A percentile compares a stretch with the other conserved stretches of the same genome.
Evolutionary conservation across 768 basidiomycete species (phyloP).

Genomic region (Roridomyces roridus): DNA sequence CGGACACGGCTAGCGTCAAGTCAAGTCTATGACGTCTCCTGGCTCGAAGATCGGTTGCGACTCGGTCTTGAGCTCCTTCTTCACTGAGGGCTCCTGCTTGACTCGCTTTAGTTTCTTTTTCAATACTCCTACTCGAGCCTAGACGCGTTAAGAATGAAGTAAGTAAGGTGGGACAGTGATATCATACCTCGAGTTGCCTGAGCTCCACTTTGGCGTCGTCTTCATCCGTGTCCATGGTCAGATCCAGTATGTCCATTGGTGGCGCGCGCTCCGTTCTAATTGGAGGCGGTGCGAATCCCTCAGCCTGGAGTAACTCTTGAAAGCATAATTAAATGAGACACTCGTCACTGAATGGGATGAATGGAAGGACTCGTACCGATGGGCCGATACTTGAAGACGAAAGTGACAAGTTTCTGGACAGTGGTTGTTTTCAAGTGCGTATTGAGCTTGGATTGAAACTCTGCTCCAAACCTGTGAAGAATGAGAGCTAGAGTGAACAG

Average conservation of each 20-base stretch:
- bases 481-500: not conserved
- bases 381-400: slow-evolving; percentile 16
- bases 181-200: slow-evolving; percentile 8
- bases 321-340: too few species aligned
- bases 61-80: slow-evolving; percentile 15
- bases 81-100: slow-evolving; percentile 8
- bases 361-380: slow-evolving; percentile 2
- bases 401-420: not conserved
- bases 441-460: not conserved
- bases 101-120: slow-evolving; percentile 9
- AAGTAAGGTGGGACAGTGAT: not conserved
- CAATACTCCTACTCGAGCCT: not conserved
- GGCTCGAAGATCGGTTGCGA: not conserved
- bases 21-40: slow-evolving; percentile 19
- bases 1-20: too few species aligned
- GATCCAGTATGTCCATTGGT: slow-evolving; percentile 7
- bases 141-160: not conserved
- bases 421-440: not conserved
- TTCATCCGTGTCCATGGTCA: slow-evolving; percentile 8
- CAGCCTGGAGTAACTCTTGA: slow-evolving; percentile 2
- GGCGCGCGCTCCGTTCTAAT: not conserved
- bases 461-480: slow-evolving; percentile 1
- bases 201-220: slow-evolving; percentile 5
- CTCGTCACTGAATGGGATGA: not conserved
- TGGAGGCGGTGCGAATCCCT: slow-evolving; percentile 10